Conservation (phyloP, 257 asterid species). For the Knoxia roxburghii region DNA sequence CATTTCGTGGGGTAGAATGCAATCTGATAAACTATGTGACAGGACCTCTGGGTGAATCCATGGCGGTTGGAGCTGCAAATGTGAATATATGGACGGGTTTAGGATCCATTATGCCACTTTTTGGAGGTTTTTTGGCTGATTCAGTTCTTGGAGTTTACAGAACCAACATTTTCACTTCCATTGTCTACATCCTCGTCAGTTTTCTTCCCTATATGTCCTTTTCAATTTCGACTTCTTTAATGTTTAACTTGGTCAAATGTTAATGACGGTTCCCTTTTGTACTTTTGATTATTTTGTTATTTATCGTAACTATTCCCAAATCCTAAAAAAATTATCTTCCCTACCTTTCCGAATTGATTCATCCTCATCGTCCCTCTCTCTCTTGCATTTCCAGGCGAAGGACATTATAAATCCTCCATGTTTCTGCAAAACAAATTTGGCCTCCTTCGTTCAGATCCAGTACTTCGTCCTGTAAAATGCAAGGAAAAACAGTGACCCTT, state of each 20-base stretch:
- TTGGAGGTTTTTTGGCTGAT: constrained; percentile 35
- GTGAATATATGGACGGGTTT: constrained; percentile 30
- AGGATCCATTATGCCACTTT: constrained; percentile 28
- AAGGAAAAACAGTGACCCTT: too few relatives aligned
- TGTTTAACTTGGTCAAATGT: too few relatives aligned
- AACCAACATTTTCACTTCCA: constrained; percentile 27
- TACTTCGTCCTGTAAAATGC: too few relatives aligned
- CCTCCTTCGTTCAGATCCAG: too few relatives aligned
- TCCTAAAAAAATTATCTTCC: too few relatives aligned
- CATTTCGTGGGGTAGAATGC: constrained; percentile 26
- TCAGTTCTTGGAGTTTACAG: constrained; percentile 29
- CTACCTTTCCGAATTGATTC: too few relatives aligned
- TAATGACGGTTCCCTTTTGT: too few relatives aligned
- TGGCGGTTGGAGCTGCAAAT: constrained; percentile 31
- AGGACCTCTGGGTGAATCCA: constrained; percentile 34
- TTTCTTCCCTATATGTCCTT: neutral
- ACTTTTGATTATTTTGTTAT: neutral
- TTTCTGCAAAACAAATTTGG: too few relatives aligned
- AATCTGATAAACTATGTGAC: constrained; percentile 35
- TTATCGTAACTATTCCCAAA: too few relatives aligned
- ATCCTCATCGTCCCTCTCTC: too few relatives aligned
- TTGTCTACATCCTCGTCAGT: constrained; percentile 30
- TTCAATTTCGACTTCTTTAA: neutral
- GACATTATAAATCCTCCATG: too few relatives aligned
- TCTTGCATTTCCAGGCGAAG: too few relatives aligned